Evolutionary conservation across 1,284 basidiomycete genomes (phyloP), one percentile per base, ranked within the genome.

Genomic region (Heliocybe sulcata): DNA sequence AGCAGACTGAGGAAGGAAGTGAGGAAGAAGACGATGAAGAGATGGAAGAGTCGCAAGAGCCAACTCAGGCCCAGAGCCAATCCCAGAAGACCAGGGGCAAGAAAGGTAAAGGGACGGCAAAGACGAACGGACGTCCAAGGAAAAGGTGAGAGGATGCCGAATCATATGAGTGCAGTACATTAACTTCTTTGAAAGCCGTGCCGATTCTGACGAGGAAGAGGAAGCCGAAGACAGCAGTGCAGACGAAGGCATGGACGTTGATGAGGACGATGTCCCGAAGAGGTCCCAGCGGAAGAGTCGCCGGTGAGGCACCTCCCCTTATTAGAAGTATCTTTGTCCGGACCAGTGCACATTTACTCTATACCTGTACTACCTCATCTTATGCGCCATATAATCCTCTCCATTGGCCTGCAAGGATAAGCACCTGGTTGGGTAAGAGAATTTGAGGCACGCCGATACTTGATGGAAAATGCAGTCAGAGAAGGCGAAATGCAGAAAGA

Each of bases 11-110:
- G 2, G 65, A 54, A 59, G 72, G 64, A 60, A 71, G 71, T 45
- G 74, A 72, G 26, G 77, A 72, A 22, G 74, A 70, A 14, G 74
- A 72, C 23, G 71, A 69, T n/a, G 73, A 75, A 6, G 74, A 71
- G 1, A 72, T 75, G 12, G 76, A 72, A 11, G 76, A 73, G n/a
- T 60, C 49, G 8, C 66, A 64, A 16, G 67, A 67, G 53, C 58
- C 61, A 1, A 49, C 58, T n/a, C 31, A 23, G 35, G 31, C 19
- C 4, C 26, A 19, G 11, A 31, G 38, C 42, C 16, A 47, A 26
- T 12, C 14, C 9, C 61, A 64, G 54, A 35, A 35, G 33, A 35
- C 33, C 4, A 20, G 6, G 12, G 38, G 38, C 6, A 66, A 63
- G 56, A 60, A 58, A 49, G 47, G 47, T 11, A 63, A 71, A 63